Conservation (phyloP, 805 yeast species). For the Sugiyamaella lignohabitans region DNA sequence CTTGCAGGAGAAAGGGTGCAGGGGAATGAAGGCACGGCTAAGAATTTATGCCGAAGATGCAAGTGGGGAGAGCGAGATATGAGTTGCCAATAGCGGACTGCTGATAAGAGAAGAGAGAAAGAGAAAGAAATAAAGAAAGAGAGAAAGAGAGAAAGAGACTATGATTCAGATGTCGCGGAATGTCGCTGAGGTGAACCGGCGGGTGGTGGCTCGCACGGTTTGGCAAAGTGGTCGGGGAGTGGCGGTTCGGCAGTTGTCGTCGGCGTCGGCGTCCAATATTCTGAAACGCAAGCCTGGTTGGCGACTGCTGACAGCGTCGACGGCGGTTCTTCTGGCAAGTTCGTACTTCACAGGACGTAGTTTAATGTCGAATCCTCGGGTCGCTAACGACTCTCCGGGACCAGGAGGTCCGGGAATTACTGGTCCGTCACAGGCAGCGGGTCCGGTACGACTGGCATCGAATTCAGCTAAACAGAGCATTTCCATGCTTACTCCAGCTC, state of each 20-base stretch:
- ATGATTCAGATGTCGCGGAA: not conserved
- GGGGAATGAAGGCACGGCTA: too few relatives aligned
- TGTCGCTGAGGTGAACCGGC: not conserved
- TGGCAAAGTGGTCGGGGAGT: not conserved
- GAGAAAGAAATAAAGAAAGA: too few relatives aligned
- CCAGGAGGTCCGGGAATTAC: too few relatives aligned
- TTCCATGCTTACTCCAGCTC: constrained; percentile 36
- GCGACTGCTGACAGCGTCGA: constrained; percentile 8
- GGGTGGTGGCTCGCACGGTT: not conserved
- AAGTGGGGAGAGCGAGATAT: too few relatives aligned
- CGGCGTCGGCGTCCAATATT: not conserved
- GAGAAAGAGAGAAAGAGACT: too few relatives aligned
- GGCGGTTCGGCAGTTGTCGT: not conserved
- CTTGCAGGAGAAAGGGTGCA: too few relatives aligned
- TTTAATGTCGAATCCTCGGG: not conserved
- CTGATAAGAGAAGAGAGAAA: too few relatives aligned
- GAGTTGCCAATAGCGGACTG: too few relatives aligned
- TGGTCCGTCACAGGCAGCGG: not conserved
- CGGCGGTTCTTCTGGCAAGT: constrained; percentile 8
- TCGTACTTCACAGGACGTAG: constrained; percentile 2
- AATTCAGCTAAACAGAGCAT: constrained; percentile 7
- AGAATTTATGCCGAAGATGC: too few relatives aligned
- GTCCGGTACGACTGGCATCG: constrained; percentile 1
- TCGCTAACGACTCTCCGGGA: constrained; percentile 8
- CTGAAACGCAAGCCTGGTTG: not conserved